Conservation (phyloP, 192 early-diverging fungal species). For the Phlyctochytrium bullatum region DNA sequence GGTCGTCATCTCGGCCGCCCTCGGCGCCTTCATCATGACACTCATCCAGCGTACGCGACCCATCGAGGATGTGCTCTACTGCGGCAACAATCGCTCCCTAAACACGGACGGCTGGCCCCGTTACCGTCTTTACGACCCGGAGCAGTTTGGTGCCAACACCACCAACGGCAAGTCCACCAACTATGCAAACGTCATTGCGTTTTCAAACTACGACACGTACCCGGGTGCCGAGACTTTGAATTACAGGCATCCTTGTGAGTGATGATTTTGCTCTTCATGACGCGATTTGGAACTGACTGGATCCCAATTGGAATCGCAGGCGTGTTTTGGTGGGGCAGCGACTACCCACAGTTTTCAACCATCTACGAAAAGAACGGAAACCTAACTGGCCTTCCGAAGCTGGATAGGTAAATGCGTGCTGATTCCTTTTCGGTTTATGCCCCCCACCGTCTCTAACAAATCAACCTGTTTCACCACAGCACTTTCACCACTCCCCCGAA, state of each 20-base stretch:
- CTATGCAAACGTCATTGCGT: not conserved
- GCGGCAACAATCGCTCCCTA: not conserved
- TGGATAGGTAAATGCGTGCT: too few relatives aligned
- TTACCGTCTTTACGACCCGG: not conserved
- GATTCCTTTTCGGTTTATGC: too few relatives aligned
- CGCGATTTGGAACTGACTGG: too few relatives aligned
- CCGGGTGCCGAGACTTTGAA: too few relatives aligned
- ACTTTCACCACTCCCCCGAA: slow-evolving; percentile 19
- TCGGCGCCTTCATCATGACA: slow-evolving; percentile 51
- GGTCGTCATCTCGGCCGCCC: slow-evolving; percentile 57
- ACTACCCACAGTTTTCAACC: slow-evolving; percentile 4
- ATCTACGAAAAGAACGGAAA: slow-evolving; percentile 18
- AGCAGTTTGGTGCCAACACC: not conserved
- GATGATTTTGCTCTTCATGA: too few relatives aligned
- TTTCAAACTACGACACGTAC: not conserved
- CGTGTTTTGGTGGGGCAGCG: slow-evolving; percentile 14
- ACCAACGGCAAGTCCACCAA: not conserved
- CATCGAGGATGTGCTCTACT: slow-evolving; percentile 21
- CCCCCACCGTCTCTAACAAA: too few relatives aligned
- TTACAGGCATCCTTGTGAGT: too few relatives aligned
- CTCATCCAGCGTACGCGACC: slow-evolving; percentile 42
- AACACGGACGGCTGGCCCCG: not conserved
- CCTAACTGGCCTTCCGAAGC: slow-evolving; percentile 8
- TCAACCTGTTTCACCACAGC: too few relatives aligned
- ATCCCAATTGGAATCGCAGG: too few relatives aligned